A percentile compares a stretch with the other conserved stretches of the same genome.
These are phyloP conservation scores for Acorus gramineus DNA, from an alignment of 106 monocot genomes.

Conservation along the genomic window DNA sequence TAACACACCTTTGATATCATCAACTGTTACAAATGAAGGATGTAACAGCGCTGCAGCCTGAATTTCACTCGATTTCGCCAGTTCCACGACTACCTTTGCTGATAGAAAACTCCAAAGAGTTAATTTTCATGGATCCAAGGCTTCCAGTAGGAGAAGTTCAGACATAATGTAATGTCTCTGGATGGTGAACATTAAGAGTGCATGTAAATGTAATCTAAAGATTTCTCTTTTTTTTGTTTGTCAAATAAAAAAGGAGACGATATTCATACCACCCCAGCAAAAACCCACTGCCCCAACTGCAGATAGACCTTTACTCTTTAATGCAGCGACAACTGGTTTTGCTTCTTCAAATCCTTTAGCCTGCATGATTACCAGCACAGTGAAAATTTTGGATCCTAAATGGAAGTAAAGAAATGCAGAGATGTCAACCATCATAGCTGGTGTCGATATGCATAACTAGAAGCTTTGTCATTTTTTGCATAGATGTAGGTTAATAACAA, in stretches of 20 bases:
- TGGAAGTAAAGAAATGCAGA: background rate
- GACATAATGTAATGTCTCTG: too few species aligned
- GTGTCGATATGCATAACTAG: too few species aligned
- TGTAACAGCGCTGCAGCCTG: slow-evolving; percentile 62
- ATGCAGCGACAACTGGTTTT: slow-evolving; percentile 38
- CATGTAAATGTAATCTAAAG: background rate
- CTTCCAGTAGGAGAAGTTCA: too few species aligned
- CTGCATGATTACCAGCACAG: slow-evolving; percentile 7
- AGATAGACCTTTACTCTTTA: slow-evolving; percentile 38
- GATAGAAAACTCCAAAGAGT: background rate
- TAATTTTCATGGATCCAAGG: too few species aligned
- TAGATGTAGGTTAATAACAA: too few species aligned
- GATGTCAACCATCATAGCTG: too few species aligned
- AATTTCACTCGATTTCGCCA: slow-evolving; percentile 47
- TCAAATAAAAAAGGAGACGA: background rate
- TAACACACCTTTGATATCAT: slow-evolving; percentile 70
- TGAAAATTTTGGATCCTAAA: background rate
- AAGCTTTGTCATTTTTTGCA: too few species aligned
- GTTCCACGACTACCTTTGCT: slow-evolving; percentile 53
- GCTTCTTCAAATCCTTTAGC: slow-evolving; percentile 60
- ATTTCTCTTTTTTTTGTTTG: background rate
- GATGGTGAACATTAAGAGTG: background rate
- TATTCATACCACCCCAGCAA: slow-evolving; percentile 52
- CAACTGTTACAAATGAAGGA: slow-evolving; percentile 56
- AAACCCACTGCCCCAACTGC: slow-evolving; percentile 38